Conservation (phyloP, 1,284 basidiomycete genomes). For the Trichosporon sp. region DNA sequence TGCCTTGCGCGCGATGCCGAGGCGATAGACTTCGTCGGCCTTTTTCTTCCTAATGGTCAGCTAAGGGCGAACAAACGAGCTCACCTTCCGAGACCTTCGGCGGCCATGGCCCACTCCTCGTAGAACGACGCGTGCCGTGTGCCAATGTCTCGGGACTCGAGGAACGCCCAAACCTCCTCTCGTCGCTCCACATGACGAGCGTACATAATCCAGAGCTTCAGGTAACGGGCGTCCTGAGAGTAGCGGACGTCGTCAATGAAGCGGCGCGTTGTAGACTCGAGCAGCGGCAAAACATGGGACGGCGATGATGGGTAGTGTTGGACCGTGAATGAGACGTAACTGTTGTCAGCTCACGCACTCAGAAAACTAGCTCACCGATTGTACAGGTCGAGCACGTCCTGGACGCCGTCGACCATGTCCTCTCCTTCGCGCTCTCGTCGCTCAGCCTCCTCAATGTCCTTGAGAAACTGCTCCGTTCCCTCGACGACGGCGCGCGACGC, state of each 20-base stretch:
- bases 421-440: conserved; percentile 60
- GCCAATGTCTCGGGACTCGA: conserved; percentile 78
- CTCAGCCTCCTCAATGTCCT: conserved; percentile 56
- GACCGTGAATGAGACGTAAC: conserved; percentile 55
- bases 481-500: conserved; percentile 56
- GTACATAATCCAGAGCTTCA: conserved; percentile 84
- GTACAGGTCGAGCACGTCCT: conserved; percentile 59
- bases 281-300: conserved; percentile 69
- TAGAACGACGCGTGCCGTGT: conserved; percentile 76
- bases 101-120: conserved; percentile 77
- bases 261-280: conserved; percentile 73
- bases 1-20: conserved; percentile 79
- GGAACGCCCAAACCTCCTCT: conserved; percentile 71
- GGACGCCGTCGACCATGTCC: conserved; percentile 59
- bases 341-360: conserved; percentile 27
- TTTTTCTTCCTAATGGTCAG: conserved; percentile 64
- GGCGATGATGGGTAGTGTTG: conserved; percentile 66
- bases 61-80: conserved; percentile 37
- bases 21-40: conserved; percentile 79
- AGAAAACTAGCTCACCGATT: conserved; percentile 47
- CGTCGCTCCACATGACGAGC: conserved; percentile 65
- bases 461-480: conserved; percentile 55
- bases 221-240: conserved; percentile 81
- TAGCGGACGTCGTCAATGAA: conserved; percentile 81
- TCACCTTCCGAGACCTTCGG: conserved; percentile 74